Evolutionary conservation across 2,329 filamentous ascomycete species (phyloP), one percentile per base, ranked within the genome.

Genomic region (Penicillium griseofulvum): DNA sequence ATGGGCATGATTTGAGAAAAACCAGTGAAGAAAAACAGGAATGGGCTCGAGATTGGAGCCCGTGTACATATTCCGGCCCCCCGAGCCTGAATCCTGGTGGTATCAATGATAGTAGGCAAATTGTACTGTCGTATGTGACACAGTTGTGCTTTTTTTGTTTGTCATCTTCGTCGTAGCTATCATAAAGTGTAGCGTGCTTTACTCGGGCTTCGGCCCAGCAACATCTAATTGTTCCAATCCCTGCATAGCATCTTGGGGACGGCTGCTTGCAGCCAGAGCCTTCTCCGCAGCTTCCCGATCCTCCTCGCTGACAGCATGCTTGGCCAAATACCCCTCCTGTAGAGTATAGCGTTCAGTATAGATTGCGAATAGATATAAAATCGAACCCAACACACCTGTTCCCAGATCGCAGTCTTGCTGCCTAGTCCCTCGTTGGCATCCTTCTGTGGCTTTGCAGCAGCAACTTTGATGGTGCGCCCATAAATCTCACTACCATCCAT

Each of bases 401-500:
- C 90, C 95, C 94, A 99, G 45, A 99, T 81, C 29, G 94, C 95
- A 42, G 88, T 96, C 76, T 91, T 95, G 78, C 91, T 96, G 24
- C 93, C 92, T 42, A 99, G 74, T 0, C 92, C 91, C 71, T 96
- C 91, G 50, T 89, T 89, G 47, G 86, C 84, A 65, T 90, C 90
- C 80, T 96, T 97, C 59, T 94, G 91, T 31, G 90, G 86, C 74
- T 96, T 99, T 41, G 95, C 95, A 52, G 88, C 84, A 42, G 91
- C 92, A 49, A 97, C 93, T 73, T 92, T 96, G 72, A 99, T 88
- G 14, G 94, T 87, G 56, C 90, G 85, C 11, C 94, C 95, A 71
- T 93, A 97, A 43, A 99, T 83, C 76, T 97, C 93, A 57, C 92
- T 89, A 72, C 96, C 91, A 71, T 99, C 91, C 93, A 99, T 97